Evolutionary conservation across 192 early-diverging fungal species (phyloP), one percentile per base, ranked within the genome.

Genomic region (Pilobolus umbonatus): DNA sequence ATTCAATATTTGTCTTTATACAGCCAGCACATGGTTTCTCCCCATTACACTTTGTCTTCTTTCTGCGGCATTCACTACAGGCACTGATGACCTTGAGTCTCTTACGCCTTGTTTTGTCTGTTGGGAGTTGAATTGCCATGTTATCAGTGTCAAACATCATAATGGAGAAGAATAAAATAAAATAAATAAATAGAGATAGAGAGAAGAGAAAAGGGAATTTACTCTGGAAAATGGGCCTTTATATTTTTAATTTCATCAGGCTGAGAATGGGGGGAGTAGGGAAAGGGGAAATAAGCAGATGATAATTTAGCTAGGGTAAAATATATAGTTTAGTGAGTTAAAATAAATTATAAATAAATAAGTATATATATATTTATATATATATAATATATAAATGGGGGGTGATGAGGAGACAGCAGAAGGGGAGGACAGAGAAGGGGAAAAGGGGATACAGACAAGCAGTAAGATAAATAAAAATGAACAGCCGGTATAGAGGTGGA

Each of bases 11-110:
- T 11, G 61, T 46, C 43, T 63, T 63, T 28, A 49, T 38, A 55
- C 61, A 63, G n/a, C 52, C 42, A 17, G 53, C 24, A 15, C 61
- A 63, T 8, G 61, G 61, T 22, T 63, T 63, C 29, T 54, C 51
- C 22, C 61, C 61, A 49, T 63, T 56, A 39, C 61, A 63, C 17
- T 63, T 63, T 21, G 49, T 56, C 40, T 63, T 63, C 46, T 63
- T 63, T 43, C 61, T 36, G 22, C 61, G 34, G 40, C 61, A 63
- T 44, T 63, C 61, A 21, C 51, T 35, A 26, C 61, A 63, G 26
- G 61, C 61, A 36, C 51, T 63, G 22, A 44, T 43, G 5, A 63
- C 54, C 40, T 63, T 63, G 44, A 56, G 52, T 45, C 61, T 49
- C 30, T 63, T 63, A 34, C 57, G 57, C 24, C 57, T 44, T 24